Evolutionary conservation across 2,329 filamentous ascomycete genomes (phyloP), one percentile per base, ranked within the genome.

Genomic region (Pleurostoma richardsiae): DNA sequence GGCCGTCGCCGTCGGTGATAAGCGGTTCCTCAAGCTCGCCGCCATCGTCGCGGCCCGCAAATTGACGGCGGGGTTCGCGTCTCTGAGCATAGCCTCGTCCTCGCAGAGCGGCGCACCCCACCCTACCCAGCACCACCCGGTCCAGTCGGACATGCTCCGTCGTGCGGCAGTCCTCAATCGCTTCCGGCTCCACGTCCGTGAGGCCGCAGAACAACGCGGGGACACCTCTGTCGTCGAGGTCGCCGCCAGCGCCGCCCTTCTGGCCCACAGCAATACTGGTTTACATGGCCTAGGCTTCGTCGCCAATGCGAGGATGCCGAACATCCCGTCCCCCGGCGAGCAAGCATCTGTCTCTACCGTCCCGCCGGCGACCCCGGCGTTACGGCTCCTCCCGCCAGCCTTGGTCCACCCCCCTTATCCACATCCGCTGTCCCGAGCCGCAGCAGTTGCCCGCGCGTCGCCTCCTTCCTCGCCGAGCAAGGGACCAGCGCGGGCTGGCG

Each of bases 141-240:
- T 44, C 36, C 53, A 54, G 3, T 53, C 62, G 45, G 72, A 74
- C 38, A 66, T 80, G 29, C 67, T 88, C 10, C 71, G 83, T 28
- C 82, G 85, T 43, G 82, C 79, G 26, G 84, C 83, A 5, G 79
- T 86, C 47, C 71, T 86, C 60, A 88, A 88, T 56, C 65, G 77
- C 7, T 69, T 83, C 6, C 68, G 80, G 19, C 66, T 71, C 48
- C 67, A 72, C 4, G 64, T 80, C 28, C 64, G 66, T 2, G 59
- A 63, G n/a, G 64, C 67, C 19, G 64, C 65, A 1, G 58, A 55
- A 6, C 56, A 58, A 41, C 49, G 55, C 30, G 63, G 62, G 6
- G 62, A 61, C 40, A 60, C 55, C 4, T 49, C 59, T 33, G 57
- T 67, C 31, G 59, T 63, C 8, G 59, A 60, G 5, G 48, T 67